Conservation (phyloP, 768 basidiomycete genomes). For the Pleurotus tuber-regium region DNA sequence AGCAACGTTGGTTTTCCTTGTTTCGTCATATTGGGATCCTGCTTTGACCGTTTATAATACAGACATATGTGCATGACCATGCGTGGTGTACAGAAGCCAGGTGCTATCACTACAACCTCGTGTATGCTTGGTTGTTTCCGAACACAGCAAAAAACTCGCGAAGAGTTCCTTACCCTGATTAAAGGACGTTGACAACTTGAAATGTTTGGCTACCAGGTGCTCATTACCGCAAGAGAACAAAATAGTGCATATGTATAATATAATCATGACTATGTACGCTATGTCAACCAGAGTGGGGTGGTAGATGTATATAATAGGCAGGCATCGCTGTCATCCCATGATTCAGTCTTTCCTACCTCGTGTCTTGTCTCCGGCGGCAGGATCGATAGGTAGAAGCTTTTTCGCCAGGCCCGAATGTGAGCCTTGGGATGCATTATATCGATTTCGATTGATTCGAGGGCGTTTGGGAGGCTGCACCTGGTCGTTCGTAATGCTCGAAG, state of each 20-base stretch:
- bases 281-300: not conserved
- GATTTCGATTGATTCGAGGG: conserved; percentile 54
- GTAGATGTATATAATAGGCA: conserved; percentile 1
- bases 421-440: conserved; percentile 35
- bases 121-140: conserved; percentile 99
- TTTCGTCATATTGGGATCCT: not conserved
- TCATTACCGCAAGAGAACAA: not conserved
- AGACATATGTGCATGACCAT: conserved; percentile 73
- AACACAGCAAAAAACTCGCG: conserved; percentile 96
- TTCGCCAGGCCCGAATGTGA: conserved; percentile 45
- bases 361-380: conserved; percentile 54
- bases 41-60: not conserved
- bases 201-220: conserved; percentile 10
- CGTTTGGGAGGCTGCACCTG: conserved; percentile 50
- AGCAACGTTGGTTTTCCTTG: conserved; percentile 72
- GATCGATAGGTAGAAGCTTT: conserved; percentile 62
- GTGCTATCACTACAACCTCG: conserved; percentile 90
- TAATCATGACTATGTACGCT: conserved; percentile 9
- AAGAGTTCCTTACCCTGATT: conserved; percentile 91
- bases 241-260: conserved; percentile 12
- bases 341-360: conserved; percentile 55
- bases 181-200: conserved; percentile 33
- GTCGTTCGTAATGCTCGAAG: conserved; percentile 34
- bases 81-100: conserved; percentile 99
- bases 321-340: not conserved